phyloP scores from a whole-genome alignment of 345 rosid species.

The Lumnitzera racemosa region DNA sequence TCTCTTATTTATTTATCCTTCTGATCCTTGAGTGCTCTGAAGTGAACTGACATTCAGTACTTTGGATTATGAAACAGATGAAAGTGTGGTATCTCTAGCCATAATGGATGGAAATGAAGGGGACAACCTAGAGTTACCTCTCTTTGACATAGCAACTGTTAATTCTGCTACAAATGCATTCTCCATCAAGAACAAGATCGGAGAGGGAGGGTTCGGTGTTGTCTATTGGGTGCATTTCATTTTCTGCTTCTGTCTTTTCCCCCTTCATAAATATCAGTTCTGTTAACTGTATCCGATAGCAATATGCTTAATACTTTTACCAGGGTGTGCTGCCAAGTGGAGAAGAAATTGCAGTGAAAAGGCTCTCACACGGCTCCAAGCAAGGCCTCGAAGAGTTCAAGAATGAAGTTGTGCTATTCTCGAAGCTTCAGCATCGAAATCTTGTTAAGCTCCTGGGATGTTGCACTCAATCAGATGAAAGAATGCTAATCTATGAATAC shows the following conservation, averaged over 20 bases:
- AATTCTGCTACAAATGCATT: slow-evolving; percentile 18
- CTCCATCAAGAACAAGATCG: slow-evolving; percentile 17
- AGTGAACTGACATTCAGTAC: no score
- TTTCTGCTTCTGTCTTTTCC: not conserved
- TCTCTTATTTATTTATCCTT: no score
- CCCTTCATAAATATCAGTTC: no score
- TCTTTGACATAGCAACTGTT: slow-evolving; percentile 5
- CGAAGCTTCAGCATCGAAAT: slow-evolving; percentile 64
- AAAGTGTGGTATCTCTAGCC: not conserved
- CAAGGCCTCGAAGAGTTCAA: slow-evolving; percentile 30
- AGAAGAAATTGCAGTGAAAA: slow-evolving; percentile 28
- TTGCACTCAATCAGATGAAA: slow-evolving; percentile 44
- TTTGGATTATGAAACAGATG: not conserved
- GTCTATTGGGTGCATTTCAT: slow-evolving; percentile 19
- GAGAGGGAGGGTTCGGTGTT: slow-evolving; percentile 19
- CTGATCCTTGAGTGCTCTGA: no score
- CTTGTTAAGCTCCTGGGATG: slow-evolving; percentile 64
- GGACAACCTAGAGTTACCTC: slow-evolving; percentile 13
- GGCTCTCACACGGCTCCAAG: slow-evolving; percentile 17
- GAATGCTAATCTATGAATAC: slow-evolving; percentile 56
- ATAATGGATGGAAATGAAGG: not conserved
- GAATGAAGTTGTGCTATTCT: slow-evolving; percentile 25
- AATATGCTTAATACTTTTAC: not conserved
- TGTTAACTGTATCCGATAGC: no score
- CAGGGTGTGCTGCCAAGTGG: slow-evolving; percentile 19